Evolutionary conservation across 371 early-diverging fungal species (phyloP), one percentile per base, ranked within the genome.

Genomic region (Nematocida sp.): DNA sequence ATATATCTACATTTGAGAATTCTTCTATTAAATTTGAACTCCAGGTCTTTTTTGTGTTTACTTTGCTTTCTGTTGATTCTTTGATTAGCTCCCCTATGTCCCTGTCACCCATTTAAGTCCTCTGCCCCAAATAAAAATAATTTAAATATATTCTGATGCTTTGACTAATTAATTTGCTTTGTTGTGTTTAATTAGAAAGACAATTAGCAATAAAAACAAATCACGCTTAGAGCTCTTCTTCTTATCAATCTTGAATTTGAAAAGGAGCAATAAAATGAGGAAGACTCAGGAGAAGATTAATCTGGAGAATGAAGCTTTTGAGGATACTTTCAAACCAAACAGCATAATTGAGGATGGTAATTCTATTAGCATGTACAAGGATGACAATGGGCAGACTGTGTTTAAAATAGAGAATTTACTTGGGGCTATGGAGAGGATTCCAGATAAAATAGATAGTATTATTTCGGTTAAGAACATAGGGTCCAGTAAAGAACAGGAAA

Each of bases 1-100:
- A 84, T 38, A 91, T 85, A 0, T 88, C 88, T 90, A 95, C 88
- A 81, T 96, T 91, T 78, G 90, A 88, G 80, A 98, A 98, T 79
- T 94, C 93, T 81, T 96, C 94, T 76, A 98, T 96, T 35, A 98
- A 85, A 5, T 91, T 92, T 79, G 95, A 88, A 79, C 91, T 90
- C 96, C 96, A 98, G 49, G 90, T 91, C 83, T 96, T 98, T 76
- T 87, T 87, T 1, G 89, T 87, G 79, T 90, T 98, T 79, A 98
- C 92, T 90, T 96, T 96, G 51, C 78, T 79, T 49, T 80, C 81
- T 21, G 77, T 58, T 1, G 79, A 75, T 31, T 65, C 79, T 62
- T 80, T 82, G 4, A 82, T 75, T 29, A 57, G 74, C 27, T 70
- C 47, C 37, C 17, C 58, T 37, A 57, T 38, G n/a, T 70, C 74